Conservation (phyloP, 2,329 filamentous ascomycete species). For the Coniochaeta sp. region DNA sequence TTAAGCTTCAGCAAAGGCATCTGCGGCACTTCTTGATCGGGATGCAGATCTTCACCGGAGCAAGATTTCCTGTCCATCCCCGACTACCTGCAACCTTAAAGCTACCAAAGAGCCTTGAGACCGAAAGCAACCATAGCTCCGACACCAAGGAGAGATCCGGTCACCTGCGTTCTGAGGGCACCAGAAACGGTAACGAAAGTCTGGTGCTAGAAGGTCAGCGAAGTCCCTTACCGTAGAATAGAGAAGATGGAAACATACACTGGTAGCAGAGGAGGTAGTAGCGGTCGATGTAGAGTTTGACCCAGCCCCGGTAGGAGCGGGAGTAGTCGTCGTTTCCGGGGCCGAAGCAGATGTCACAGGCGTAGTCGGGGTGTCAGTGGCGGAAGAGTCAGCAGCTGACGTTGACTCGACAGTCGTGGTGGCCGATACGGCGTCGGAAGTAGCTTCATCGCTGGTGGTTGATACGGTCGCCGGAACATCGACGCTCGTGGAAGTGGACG, state of each 20-base stretch:
- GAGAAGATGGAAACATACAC: not conserved
- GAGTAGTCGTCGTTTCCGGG: not conserved
- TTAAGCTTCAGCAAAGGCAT: too few relatives aligned
- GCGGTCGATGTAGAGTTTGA: not conserved
- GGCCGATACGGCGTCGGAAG: not conserved
- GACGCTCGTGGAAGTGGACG: not conserved
- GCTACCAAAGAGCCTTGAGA: not conserved
- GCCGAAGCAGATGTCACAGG: not conserved
- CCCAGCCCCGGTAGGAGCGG: not conserved
- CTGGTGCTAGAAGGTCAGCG: not conserved
- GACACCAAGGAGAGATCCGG: not conserved
- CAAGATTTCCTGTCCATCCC: too few relatives aligned
- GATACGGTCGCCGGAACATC: not conserved
- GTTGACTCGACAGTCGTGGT: not conserved
- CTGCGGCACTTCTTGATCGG: too few relatives aligned
- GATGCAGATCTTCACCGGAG: too few relatives aligned
- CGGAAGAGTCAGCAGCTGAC: not conserved
- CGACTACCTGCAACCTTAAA: too few relatives aligned
- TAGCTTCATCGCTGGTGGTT: not conserved
- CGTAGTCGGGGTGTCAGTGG: not conserved
- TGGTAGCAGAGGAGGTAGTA: not conserved
- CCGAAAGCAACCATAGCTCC: not conserved
- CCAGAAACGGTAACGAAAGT: not conserved
- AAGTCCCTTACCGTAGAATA: not conserved
- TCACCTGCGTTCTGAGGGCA: not conserved